These are phyloP conservation scores for Aspergillus nidulans DNA, from an alignment of 495 filamentous ascomycete species.

Conservation along the genomic window DNA sequence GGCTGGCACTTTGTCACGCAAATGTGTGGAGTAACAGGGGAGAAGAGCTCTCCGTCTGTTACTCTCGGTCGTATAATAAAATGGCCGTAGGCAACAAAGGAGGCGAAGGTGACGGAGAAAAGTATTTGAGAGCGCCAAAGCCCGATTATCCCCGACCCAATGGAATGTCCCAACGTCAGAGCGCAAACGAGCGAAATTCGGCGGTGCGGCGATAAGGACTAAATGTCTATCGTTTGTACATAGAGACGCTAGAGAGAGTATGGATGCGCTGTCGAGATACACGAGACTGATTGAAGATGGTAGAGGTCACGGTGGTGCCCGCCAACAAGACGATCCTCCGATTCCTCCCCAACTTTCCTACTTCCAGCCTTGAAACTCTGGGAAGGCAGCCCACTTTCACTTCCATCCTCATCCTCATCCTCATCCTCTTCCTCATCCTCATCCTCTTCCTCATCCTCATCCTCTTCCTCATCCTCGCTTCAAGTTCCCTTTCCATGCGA, in stretches of 20 bases:
- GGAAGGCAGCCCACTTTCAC: background rate
- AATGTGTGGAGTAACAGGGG: conserved; percentile 22
- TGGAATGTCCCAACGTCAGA: background rate
- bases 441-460: background rate
- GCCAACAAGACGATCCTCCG: background rate
- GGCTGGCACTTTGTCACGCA: conserved; percentile 24
- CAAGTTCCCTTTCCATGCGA: conserved; percentile 14
- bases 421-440: background rate
- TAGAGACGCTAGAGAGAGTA: background rate
- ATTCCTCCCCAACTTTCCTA: too few species aligned
- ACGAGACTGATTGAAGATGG: background rate
- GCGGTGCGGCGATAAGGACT: background rate
- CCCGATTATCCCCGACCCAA: conserved; percentile 21
- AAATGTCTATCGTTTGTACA: background rate
- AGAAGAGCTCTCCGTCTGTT: conserved; percentile 15
- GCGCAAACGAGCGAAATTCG: conserved; percentile 10
- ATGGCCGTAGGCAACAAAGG: conserved; percentile 3
- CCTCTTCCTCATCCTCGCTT: background rate
- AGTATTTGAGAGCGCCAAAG: conserved; percentile 11
- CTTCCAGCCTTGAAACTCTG: too few species aligned
- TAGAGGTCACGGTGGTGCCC: background rate
- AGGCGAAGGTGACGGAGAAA: conserved; percentile 11
- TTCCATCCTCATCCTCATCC: background rate
- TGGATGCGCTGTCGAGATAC: background rate
- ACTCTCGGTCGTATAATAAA: conserved; percentile 15